These are phyloP conservation scores for Colletotrichum limetticola DNA, from an alignment of 2,329 filamentous ascomycete species.

Conservation along the genomic window DNA sequence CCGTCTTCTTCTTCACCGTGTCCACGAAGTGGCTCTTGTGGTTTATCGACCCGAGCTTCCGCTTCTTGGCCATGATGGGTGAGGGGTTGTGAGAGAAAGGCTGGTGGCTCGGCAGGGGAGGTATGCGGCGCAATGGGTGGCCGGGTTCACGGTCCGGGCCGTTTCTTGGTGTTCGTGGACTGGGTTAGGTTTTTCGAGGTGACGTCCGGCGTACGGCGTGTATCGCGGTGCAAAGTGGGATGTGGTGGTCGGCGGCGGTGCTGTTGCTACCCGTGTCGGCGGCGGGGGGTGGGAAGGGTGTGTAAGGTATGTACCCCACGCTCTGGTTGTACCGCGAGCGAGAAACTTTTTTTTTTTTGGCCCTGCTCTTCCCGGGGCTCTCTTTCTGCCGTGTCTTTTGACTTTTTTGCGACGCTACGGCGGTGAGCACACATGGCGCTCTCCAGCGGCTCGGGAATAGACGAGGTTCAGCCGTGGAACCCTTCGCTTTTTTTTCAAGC, in stretches of 20 bases:
- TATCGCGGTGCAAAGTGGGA: slow-evolving; percentile 17
- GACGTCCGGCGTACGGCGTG: neutral
- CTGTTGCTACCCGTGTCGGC: slow-evolving; percentile 25
- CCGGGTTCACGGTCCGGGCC: neutral
- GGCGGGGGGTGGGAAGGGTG: slow-evolving; percentile 4
- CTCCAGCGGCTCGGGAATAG: slow-evolving; percentile 33
- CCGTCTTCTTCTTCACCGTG: slow-evolving; percentile 30
- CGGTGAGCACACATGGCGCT: slow-evolving; percentile 20
- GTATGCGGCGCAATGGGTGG: neutral
- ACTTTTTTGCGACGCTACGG: slow-evolving; percentile 18
- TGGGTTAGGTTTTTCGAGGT: neutral
- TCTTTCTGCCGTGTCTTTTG: neutral
- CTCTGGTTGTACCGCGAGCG: slow-evolving; percentile 10
- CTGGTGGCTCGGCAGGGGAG: neutral
- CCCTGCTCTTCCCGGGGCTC: neutral
- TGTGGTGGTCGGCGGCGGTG: slow-evolving; percentile 17
- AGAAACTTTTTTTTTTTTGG: slow-evolving; percentile 22
- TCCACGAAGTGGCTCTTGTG: slow-evolving; percentile 33
- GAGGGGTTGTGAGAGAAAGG: too few relatives aligned
- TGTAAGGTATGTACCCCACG: slow-evolving; percentile 18
- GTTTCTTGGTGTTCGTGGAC: neutral
- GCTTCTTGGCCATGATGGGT: slow-evolving; percentile 52
- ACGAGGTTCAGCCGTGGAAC: slow-evolving; percentile 32
- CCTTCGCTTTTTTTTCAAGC: neutral
- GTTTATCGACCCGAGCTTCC: slow-evolving; percentile 49